phyloP scores from a whole-genome alignment of 257 asterid species.

The Agastache rugosa region DNA sequence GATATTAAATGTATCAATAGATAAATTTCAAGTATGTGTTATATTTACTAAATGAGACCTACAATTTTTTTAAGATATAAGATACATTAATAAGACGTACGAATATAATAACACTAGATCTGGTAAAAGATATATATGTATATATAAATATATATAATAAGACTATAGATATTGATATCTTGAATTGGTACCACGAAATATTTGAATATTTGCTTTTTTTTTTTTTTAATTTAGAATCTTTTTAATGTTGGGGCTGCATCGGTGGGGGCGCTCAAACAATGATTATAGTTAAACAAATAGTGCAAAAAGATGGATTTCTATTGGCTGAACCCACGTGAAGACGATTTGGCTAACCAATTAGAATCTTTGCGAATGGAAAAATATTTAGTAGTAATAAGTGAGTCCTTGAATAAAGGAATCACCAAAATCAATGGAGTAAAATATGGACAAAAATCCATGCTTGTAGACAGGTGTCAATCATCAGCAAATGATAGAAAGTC shows the following conservation, averaged over 20 bases:
- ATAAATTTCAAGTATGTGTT: too few relatives aligned
- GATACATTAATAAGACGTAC: too few relatives aligned
- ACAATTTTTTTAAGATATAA: too few relatives aligned
- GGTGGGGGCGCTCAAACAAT: constrained; percentile 26
- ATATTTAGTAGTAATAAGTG: background rate
- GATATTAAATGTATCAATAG: too few relatives aligned
- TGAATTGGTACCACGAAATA: background rate
- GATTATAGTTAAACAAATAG: constrained; percentile 36
- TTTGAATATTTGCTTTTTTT: background rate
- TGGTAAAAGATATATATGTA: too few relatives aligned
- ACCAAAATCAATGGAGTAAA: constrained; percentile 13
- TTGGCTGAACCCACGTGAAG: constrained; percentile 61
- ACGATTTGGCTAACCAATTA: constrained; percentile 42
- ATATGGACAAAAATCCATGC: constrained; percentile 1
- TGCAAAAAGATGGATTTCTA: constrained; percentile 33
- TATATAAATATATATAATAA: too few relatives aligned
- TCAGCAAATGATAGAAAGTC: constrained; percentile 47
- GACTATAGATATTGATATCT: too few relatives aligned
- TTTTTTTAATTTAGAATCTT: background rate
- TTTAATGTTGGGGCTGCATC: background rate
- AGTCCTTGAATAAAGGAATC: constrained; percentile 42
- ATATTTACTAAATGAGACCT: too few relatives aligned
- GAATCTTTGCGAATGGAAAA: constrained; percentile 37
- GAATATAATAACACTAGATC: too few relatives aligned
- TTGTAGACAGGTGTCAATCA: constrained; percentile 51